Conservation (phyloP, 139 green algal species). For the Chlamydomonas sphaeroides region DNA sequence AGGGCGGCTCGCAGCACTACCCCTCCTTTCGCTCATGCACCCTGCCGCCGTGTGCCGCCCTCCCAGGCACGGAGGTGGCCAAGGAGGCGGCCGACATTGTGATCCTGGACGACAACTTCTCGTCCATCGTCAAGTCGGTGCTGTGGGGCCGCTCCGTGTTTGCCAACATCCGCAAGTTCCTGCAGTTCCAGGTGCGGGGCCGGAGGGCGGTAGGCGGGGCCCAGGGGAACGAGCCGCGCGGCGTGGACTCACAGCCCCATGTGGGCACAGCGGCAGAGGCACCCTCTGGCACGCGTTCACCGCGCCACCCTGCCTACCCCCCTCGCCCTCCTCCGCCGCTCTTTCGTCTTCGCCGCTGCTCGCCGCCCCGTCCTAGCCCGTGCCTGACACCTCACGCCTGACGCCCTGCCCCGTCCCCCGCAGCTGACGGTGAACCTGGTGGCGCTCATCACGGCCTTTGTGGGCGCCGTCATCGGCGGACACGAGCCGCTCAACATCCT, state of each 20-base stretch:
- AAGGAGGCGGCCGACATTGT: slow-evolving; percentile 99
- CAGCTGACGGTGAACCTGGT: slow-evolving; percentile 98
- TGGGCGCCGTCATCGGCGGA: slow-evolving; percentile 84
- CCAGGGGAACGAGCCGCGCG: too few species aligned
- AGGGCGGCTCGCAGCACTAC: too few species aligned
- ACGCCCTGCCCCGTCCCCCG: background rate
- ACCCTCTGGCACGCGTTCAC: too few species aligned
- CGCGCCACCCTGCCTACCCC: too few species aligned
- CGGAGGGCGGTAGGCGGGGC: too few species aligned
- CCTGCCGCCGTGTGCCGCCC: background rate
- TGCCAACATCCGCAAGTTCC: slow-evolving; percentile 98
- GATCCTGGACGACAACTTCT: slow-evolving; percentile 99
- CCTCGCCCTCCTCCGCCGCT: too few species aligned
- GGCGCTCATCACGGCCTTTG: slow-evolving; percentile 93
- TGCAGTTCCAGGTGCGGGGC: slow-evolving; percentile 85
- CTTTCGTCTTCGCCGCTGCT: too few species aligned
- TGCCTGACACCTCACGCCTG: background rate
- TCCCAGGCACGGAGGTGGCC: slow-evolving; percentile 85
- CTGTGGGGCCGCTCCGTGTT: slow-evolving; percentile 98
- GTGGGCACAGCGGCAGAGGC: too few species aligned
- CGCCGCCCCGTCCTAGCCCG: too few species aligned
- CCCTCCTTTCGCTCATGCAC: too few species aligned
- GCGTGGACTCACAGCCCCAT: too few species aligned
- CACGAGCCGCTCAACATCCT: slow-evolving; percentile 93
- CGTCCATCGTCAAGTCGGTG: slow-evolving; percentile 95